phyloP scores from a whole-genome alignment of 768 basidiomycete genomes.

The Tubosaeta sp. region DNA sequence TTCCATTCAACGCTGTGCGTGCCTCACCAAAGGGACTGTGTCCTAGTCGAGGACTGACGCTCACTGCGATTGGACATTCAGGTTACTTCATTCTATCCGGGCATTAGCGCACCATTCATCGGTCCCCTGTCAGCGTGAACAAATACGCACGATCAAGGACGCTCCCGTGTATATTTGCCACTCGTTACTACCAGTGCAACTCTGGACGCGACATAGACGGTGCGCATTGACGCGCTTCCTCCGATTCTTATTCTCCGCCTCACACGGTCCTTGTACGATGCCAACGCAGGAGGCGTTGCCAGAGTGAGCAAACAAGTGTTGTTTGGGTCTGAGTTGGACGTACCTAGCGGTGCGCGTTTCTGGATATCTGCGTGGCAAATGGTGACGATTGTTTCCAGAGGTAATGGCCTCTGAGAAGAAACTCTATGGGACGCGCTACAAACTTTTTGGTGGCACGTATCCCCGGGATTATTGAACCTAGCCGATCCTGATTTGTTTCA shows the following conservation, averaged over 20 bases:
- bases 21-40: slow-evolving; percentile 80
- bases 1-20: slow-evolving; percentile 80
- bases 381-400: slow-evolving; percentile 34
- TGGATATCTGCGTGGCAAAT: not conserved
- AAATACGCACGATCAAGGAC: slow-evolving; percentile 75
- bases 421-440: slow-evolving; percentile 56
- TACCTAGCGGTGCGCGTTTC: slow-evolving; percentile 54
- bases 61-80: slow-evolving; percentile 87
- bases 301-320: slow-evolving; percentile 81
- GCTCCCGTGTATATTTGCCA: slow-evolving; percentile 73
- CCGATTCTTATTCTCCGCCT: slow-evolving; percentile 83
- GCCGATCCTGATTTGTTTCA: not conserved
- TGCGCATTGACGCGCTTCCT: slow-evolving; percentile 79
- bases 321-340: slow-evolving; percentile 73
- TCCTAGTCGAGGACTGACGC: slow-evolving; percentile 89
- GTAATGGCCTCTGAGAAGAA: slow-evolving; percentile 53
- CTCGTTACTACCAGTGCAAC: slow-evolving; percentile 50
- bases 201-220: slow-evolving; percentile 68
- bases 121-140: slow-evolving; percentile 48
- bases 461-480: not conserved
- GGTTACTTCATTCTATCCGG: slow-evolving; percentile 33
- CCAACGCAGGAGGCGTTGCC: slow-evolving; percentile 65
- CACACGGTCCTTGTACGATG: slow-evolving; percentile 89
- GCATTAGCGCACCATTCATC: not conserved
- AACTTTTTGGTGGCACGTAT: slow-evolving; percentile 71